phyloP scores from a whole-genome alignment of 2,329 filamentous ascomycete species.

The Lecanoromycetidae sp. region DNA sequence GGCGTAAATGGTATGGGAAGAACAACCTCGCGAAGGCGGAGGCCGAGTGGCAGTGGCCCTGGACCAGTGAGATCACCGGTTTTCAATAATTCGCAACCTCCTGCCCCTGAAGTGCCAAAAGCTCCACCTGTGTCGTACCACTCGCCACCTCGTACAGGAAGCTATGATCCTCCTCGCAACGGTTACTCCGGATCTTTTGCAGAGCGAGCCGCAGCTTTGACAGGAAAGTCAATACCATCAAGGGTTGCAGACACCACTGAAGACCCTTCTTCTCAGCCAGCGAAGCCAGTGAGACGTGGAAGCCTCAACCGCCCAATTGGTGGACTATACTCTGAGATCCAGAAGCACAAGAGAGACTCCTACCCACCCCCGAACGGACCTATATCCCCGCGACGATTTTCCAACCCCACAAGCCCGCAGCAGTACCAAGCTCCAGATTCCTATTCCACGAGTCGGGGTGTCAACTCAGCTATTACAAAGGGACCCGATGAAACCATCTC shows the following conservation, averaged over 20 bases:
- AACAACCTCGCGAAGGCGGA: slow-evolving; percentile 20
- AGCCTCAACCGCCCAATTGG: slow-evolving; percentile 16
- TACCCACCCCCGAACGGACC: slow-evolving; percentile 8
- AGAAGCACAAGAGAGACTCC: slow-evolving; percentile 13
- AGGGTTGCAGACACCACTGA: slow-evolving; percentile 29
- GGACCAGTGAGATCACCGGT: slow-evolving; percentile 11
- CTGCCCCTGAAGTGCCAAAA: slow-evolving; percentile 51
- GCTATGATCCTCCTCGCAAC: not conserved
- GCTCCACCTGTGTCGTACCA: slow-evolving; percentile 46
- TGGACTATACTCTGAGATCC: slow-evolving; percentile 15
- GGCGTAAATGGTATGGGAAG: slow-evolving; percentile 18
- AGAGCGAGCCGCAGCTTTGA: slow-evolving; percentile 12
- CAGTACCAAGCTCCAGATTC: slow-evolving; percentile 3
- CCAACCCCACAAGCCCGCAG: slow-evolving; percentile 9
- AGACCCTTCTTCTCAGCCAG: not conserved
- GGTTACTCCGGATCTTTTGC: slow-evolving; percentile 16
- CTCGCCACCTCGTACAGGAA: slow-evolving; percentile 2
- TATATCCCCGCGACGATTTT: slow-evolving; percentile 6
- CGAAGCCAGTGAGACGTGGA: slow-evolving; percentile 12
- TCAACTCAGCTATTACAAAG: not conserved
- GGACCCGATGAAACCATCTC: not conserved
- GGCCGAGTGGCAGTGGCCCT: slow-evolving; percentile 11
- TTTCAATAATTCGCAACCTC: slow-evolving; percentile 19
- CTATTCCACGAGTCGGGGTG: not conserved
- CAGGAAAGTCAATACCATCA: slow-evolving; percentile 4